These are phyloP conservation scores for Gracilaria vermiculophylla DNA, from an alignment of 23 red algal genomes.

Conservation along the genomic window DNA sequence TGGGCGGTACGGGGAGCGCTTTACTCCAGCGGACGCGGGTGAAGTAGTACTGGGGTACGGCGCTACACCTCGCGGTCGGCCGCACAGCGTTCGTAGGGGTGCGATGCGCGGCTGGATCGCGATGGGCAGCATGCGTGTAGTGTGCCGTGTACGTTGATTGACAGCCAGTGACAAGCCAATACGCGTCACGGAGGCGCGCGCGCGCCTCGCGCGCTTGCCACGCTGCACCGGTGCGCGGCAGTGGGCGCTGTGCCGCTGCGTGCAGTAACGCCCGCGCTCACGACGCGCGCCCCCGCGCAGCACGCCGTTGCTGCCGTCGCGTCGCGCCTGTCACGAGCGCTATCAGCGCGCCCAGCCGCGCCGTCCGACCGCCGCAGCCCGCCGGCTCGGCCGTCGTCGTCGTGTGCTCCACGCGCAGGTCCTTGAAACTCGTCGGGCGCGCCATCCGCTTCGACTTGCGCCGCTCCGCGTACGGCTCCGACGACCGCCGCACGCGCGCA, in stretches of 20 bases:
- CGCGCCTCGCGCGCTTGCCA: neutral
- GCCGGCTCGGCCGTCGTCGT: neutral
- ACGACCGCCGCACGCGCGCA: neutral
- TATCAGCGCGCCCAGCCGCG: neutral
- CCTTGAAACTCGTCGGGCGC: slow-evolving; percentile 17
- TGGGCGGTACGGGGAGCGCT: too few relatives aligned
- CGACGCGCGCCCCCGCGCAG: neutral
- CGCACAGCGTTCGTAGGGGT: too few relatives aligned
- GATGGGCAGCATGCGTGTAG: neutral
- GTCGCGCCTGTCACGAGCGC: neutral
- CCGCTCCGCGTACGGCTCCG: neutral
- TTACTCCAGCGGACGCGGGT: too few relatives aligned
- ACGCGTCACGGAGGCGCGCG: neutral
- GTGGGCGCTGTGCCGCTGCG: too few relatives aligned
- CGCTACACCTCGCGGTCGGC: too few relatives aligned
- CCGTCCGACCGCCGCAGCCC: neutral
- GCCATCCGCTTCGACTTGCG: neutral
- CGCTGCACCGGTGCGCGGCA: neutral
- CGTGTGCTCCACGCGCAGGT: neutral
- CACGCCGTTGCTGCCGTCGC: neutral
- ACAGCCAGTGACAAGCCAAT: neutral
- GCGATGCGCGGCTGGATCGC: too few relatives aligned
- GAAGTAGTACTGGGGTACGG: too few relatives aligned
- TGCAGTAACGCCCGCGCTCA: too few relatives aligned
- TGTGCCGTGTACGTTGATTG: neutral